These are phyloP conservation scores for Botrytis pseudocinerea DNA, from an alignment of 2,329 filamentous ascomycete species.

Conservation along the genomic window DNA sequence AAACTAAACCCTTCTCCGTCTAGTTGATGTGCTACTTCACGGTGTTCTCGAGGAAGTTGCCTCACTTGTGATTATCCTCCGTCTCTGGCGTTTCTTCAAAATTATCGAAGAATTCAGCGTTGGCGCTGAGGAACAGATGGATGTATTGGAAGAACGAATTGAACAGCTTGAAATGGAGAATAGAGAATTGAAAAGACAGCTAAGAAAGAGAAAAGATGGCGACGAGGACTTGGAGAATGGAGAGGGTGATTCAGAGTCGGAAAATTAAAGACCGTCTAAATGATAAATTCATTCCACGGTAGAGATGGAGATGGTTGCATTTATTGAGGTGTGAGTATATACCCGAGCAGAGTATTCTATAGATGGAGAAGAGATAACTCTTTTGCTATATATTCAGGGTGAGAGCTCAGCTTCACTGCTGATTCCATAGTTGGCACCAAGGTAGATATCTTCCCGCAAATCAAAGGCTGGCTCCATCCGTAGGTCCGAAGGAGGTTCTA, in stretches of 20 bases:
- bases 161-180: constrained; percentile 53
- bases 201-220: constrained; percentile 29
- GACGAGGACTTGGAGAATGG: constrained; percentile 28
- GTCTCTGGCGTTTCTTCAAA: constrained; percentile 69
- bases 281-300: not conserved
- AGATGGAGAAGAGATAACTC: not conserved
- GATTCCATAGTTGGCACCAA: not conserved
- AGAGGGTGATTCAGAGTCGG: not conserved
- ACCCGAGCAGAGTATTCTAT: not conserved
- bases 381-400: not conserved
- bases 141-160: constrained; percentile 54
- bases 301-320: not conserved
- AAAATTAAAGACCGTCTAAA: not conserved
- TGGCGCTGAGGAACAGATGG: constrained; percentile 62
- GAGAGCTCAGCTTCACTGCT: not conserved
- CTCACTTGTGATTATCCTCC: constrained; percentile 65
- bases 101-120: constrained; percentile 68
- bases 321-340: not conserved
- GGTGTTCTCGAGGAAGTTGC: constrained; percentile 63
- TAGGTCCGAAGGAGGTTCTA: not conserved
- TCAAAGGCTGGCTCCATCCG: not conserved
- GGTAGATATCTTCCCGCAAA: not conserved
- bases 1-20: constrained; percentile 49
- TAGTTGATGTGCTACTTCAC: constrained; percentile 60
- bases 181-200: constrained; percentile 50